phyloP scores from a whole-genome alignment of 306 rosid species.

The Rubus idaeus region DNA sequence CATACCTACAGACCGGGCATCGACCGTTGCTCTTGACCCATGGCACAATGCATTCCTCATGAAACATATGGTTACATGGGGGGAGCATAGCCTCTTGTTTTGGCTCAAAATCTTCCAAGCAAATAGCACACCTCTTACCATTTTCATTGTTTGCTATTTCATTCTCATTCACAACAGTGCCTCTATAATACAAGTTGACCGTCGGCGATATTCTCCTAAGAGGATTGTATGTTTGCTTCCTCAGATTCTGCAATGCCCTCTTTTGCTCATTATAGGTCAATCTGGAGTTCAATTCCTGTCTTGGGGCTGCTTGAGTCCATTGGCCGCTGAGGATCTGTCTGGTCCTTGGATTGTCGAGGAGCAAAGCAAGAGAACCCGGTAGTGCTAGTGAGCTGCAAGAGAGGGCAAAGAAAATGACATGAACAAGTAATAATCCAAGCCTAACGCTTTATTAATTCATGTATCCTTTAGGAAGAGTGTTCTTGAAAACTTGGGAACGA shows the following conservation, averaged over 20 bases:
- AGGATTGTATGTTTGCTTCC: slow-evolving; percentile 55
- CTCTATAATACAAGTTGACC: slow-evolving; percentile 54
- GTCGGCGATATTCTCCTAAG: slow-evolving; percentile 32
- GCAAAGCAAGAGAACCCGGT: slow-evolving; percentile 22
- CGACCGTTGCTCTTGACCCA: slow-evolving; percentile 67
- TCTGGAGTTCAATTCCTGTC: slow-evolving; percentile 30
- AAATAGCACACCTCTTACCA: slow-evolving; percentile 58
- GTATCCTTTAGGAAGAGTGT: not conserved
- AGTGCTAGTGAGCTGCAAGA: slow-evolving; percentile 40
- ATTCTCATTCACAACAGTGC: slow-evolving; percentile 25
- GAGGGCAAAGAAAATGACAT: not conserved
- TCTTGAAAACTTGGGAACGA: not conserved
- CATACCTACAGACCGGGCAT: slow-evolving; percentile 77
- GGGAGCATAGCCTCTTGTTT: slow-evolving; percentile 66
- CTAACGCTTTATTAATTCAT: not conserved
- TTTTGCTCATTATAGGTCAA: slow-evolving; percentile 33
- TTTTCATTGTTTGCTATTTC: slow-evolving; percentile 42
- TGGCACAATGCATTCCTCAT: slow-evolving; percentile 77
- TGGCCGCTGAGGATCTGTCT: slow-evolving; percentile 28
- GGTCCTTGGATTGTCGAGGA: slow-evolving; percentile 25
- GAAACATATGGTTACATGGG: slow-evolving; percentile 87
- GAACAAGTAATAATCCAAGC: not conserved
- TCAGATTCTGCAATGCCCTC: slow-evolving; percentile 53
- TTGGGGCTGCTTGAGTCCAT: slow-evolving; percentile 28
- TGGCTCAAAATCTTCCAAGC: slow-evolving; percentile 76